phyloP scores from a whole-genome alignment of 2,329 filamentous ascomycete genomes.

The Fusarium palustre region DNA sequence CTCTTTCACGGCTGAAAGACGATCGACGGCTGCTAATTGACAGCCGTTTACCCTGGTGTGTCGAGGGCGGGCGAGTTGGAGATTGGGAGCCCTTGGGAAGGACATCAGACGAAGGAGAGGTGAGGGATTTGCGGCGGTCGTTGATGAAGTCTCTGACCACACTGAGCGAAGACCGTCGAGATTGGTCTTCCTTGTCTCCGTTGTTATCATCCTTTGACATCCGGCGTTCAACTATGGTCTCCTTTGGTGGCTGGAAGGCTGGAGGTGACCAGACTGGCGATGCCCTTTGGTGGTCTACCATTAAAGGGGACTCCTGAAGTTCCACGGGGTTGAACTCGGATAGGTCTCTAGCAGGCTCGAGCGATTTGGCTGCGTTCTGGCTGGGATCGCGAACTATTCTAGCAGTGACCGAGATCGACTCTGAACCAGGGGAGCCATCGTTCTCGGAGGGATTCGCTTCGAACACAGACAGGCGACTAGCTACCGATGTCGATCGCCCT shows the following conservation, averaged over 20 bases:
- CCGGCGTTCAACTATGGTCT: conserved; percentile 62
- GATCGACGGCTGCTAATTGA: conserved; percentile 74
- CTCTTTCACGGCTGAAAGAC: conserved; percentile 60
- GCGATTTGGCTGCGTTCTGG: conserved; percentile 55
- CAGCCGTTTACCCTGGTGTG: conserved; percentile 63
- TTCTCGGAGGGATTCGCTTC: conserved; percentile 52
- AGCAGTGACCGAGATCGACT: conserved; percentile 90
- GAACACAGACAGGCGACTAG: conserved; percentile 67
- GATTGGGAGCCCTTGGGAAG: conserved; percentile 53
- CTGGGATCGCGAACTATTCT: conserved; percentile 78
- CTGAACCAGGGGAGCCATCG: conserved; percentile 57
- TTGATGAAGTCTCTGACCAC: conserved; percentile 72
- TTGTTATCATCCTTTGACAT: conserved; percentile 57
- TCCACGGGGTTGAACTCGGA: conserved; percentile 62
- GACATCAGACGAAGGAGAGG: conserved; percentile 60
- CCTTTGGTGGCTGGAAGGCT: conserved; percentile 51
- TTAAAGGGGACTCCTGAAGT: conserved; percentile 68
- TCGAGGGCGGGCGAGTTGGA: conserved; percentile 61
- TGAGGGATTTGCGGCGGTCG: conserved; percentile 66
- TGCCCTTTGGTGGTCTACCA: conserved; percentile 66
- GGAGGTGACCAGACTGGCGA: conserved; percentile 46
- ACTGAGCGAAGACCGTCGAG: conserved; percentile 69
- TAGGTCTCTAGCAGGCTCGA: conserved; percentile 57
- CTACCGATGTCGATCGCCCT: conserved; percentile 66
- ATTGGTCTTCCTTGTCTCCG: conserved; percentile 52